Evolutionary conservation across 805 yeast genomes (phyloP).

Genomic region (Barnettozyma vustinii): DNA sequence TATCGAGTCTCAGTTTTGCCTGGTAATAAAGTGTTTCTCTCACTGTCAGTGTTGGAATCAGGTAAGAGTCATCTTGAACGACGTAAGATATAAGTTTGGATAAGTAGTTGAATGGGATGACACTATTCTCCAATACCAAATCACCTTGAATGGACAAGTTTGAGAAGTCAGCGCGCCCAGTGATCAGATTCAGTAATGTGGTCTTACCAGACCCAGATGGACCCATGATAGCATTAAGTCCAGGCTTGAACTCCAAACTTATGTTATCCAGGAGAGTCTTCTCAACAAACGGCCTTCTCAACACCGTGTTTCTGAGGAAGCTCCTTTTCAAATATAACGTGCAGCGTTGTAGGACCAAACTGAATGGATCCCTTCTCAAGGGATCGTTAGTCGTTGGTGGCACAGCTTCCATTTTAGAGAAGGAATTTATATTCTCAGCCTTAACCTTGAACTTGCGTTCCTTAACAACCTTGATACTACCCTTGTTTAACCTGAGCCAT

Average conservation of each 20-base stretch:
- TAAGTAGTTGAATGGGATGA: conserved; percentile 29
- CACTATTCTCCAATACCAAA: conserved; percentile 37
- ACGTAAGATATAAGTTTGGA: conserved; percentile 60
- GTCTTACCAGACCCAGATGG: conserved; percentile 82
- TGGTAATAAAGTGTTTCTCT: conserved; percentile 70
- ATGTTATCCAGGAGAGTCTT: conserved; percentile 26
- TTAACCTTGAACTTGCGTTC: conserved; percentile 7
- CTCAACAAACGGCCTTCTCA: conserved; percentile 6
- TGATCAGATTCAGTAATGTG: conserved; percentile 54
- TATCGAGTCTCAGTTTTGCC: conserved; percentile 60
- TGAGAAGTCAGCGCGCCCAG: conserved; percentile 43
- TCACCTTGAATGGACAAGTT: conserved; percentile 31
- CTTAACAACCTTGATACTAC: conserved; percentile 17
- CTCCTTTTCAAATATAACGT: conserved; percentile 12
- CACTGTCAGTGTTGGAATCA: conserved; percentile 69
- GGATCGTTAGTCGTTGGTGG: neutral
- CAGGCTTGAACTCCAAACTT: conserved; percentile 68
- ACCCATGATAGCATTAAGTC: conserved; percentile 71
- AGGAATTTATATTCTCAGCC: neutral
- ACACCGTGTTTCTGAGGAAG: conserved; percentile 3
- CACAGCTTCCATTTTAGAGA: neutral
- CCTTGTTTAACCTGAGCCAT: conserved; percentile 34
- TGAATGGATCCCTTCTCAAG: neutral
- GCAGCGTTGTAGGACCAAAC: conserved; percentile 9
- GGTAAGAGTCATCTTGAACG: conserved; percentile 72